Evolutionary conservation across 2,329 filamentous ascomycete genomes (phyloP), one percentile per base, ranked within the genome.

Genomic region (Cladobotryum mycophilum): DNA sequence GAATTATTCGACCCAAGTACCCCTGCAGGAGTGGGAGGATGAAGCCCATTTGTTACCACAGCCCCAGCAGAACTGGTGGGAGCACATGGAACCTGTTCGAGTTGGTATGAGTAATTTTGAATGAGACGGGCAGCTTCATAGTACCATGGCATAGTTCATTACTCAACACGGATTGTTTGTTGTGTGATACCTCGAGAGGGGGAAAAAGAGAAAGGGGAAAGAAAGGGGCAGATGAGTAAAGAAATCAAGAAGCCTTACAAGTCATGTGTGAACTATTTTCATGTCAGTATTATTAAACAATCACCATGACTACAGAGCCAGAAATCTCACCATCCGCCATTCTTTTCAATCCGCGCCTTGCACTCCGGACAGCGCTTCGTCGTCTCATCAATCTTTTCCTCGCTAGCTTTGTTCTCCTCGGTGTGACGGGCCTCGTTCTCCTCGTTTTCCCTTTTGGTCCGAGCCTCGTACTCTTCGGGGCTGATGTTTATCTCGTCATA

Each of bases 311-410:
- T 30, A 11, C 6, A 11, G 4, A 30, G 4, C 25, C 5, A 20
- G 25, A 20, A 41, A 15, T 37, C 47, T 49, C 33, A 49, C 47
- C 47, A 49, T 40, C 47, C 47, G 37, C 47, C 41, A 44, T 49
- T 20, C 20, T 49, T 49, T 13, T 49, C 34, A 40, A 49, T 49
- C 20, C 25, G 41, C 12, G 22, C 41, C 22, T 45, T 14, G 22
- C 47, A 49, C 5, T 9, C 6, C 11, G 47, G 47, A n/a, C 47
- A 49, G 33, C 15, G 8, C 15, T 49, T 49, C 38, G 47, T 49
- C 11, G 33, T 42, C 8, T 3, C 12, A 4, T 20, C 34, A 12
- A 49, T 49, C 6, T 14, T 49, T 15, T 9, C 12, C 5, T 15
- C 22, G 14, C 47, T 49, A 5, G 41, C 47, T 1, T 18, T 20